Evolutionary conservation across 2,329 filamentous ascomycete species (phyloP).

Genomic region (Pseudogymnoascus destructans): DNA sequence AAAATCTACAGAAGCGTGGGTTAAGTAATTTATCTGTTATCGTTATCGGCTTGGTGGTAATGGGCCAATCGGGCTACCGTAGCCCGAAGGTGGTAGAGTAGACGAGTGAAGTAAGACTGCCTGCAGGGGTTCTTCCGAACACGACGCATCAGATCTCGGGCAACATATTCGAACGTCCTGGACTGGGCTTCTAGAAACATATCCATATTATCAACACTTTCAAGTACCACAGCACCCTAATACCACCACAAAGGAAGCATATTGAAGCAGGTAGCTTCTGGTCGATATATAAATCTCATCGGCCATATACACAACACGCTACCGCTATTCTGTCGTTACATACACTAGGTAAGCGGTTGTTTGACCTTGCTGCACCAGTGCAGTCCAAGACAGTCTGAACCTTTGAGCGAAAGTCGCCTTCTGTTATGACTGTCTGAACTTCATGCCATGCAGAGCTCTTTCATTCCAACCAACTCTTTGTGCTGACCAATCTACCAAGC

Average conservation of each 20-base stretch:
- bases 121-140: conserved; percentile 10
- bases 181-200: conserved; percentile 7
- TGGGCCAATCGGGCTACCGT: conserved; percentile 4
- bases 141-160: conserved; percentile 8
- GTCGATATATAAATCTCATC: background rate
- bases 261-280: background rate
- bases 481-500: background rate
- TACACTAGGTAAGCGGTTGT: conserved; percentile 4
- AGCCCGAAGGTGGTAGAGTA: conserved; percentile 1
- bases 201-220: conserved; percentile 6
- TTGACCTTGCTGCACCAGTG: conserved; percentile 1
- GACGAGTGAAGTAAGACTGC: conserved; percentile 5
- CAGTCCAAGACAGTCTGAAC: conserved; percentile 1
- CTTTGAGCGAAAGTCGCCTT: background rate
- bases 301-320: background rate
- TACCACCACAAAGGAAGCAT: conserved; percentile 1
- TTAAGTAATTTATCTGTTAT: conserved; percentile 10
- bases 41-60: background rate
- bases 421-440: background rate
- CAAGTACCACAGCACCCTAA: conserved; percentile 4
- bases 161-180: conserved; percentile 6
- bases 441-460: background rate
- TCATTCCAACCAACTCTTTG: background rate
- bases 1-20: background rate
- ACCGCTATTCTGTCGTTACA: conserved; percentile 7